phyloP scores from a whole-genome alignment of 2,329 filamentous ascomycete species.

The Aspergillus fijiensis region DNA sequence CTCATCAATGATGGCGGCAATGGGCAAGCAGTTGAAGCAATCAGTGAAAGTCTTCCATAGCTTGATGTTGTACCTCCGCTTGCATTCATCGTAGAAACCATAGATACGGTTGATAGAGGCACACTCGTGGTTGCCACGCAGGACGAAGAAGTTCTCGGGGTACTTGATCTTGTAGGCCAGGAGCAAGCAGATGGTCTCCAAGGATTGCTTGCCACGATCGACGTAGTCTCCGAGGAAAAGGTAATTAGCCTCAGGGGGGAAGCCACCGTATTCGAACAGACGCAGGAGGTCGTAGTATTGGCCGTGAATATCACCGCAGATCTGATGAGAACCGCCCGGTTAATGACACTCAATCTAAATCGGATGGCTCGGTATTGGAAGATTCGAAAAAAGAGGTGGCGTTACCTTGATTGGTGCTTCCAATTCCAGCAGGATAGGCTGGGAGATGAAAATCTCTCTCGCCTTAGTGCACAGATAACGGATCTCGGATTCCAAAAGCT shows the following conservation, averaged over 20 bases:
- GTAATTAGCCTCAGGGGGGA: slow-evolving; percentile 98
- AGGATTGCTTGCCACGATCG: slow-evolving; percentile 97
- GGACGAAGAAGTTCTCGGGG: slow-evolving; percentile 98
- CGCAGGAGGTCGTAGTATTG: slow-evolving; percentile 98
- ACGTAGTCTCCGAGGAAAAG: slow-evolving; percentile 99
- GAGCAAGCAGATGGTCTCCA: slow-evolving; percentile 96
- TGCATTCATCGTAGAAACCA: slow-evolving; percentile 99
- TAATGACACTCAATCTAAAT: slow-evolving; percentile 12
- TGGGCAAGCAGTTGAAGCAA: slow-evolving; percentile 98
- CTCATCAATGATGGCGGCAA: slow-evolving; percentile 98
- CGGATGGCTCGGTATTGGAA: not conserved
- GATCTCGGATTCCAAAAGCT: slow-evolving; percentile 94
- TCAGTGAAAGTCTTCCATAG: slow-evolving; percentile 99
- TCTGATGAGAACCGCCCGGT: slow-evolving; percentile 56
- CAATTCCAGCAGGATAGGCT: slow-evolving; percentile 94
- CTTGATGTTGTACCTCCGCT: slow-evolving; percentile 98
- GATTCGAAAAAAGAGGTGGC: not conserved
- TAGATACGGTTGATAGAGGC: slow-evolving; percentile 99
- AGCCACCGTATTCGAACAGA: slow-evolving; percentile 96
- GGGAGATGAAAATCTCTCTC: slow-evolving; percentile 98
- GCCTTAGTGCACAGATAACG: slow-evolving; percentile 97
- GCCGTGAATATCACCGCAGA: slow-evolving; percentile 98
- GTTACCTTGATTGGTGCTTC: slow-evolving; percentile 97
- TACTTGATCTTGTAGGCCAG: slow-evolving; percentile 99
- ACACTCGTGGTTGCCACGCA: slow-evolving; percentile 98